Base-by-base conservation (phyloP, 192 early-diverging fungal genomes). In the Coemansia sp. region DNA sequence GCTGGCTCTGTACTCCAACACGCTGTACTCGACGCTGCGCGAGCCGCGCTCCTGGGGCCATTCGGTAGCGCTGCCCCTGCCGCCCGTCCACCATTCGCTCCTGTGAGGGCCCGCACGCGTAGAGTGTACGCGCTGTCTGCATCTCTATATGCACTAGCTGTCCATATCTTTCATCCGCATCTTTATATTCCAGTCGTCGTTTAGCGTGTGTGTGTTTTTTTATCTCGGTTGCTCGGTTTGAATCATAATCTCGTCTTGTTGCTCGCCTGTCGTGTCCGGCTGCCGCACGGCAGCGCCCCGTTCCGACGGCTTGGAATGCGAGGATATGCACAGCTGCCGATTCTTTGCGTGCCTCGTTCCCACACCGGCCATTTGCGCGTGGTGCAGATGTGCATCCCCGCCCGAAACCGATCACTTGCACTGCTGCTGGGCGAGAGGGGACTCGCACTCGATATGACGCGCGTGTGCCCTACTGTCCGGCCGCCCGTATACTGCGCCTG, bases 11-110 rank as follows among this genome's bases (percentile, higher is more conserved):
- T 75, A 75, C 35, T 38, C 66, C 3, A 49, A 62, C 45, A 34
- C 66, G 27, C 55, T 75, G 14, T 61, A 75, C 28, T 52, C 72
- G 3, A 42, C 65, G 29, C 46, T 68, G 29, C 61, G 58, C 44
- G 65, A 75, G 62, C 49, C 72, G 21, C 60, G 72, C 39, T 46
- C 21, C 44, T 68, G 65, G 72, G 72, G 72, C 61, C 72, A 75
- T 34, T 75, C 72, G 17, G 66, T 75, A 3, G 65, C 65, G 12
- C 32, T 51, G 50, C 50, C 50, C 22, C 25, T 51, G 7, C n/a
- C n/a, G n/a, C 34, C 49, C 12, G n/a, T 20, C 23, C 45, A 47
- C 26, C 29, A 25, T n/a, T 47, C 45, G 28, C 12, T 47, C 25
- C 29, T 11, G 28, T 47, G 22, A 47, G 26, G 15, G 26, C 45